Evolutionary conservation across 2,329 filamentous ascomycete species (phyloP).

Genomic region (Ophiostoma ulmi): DNA sequence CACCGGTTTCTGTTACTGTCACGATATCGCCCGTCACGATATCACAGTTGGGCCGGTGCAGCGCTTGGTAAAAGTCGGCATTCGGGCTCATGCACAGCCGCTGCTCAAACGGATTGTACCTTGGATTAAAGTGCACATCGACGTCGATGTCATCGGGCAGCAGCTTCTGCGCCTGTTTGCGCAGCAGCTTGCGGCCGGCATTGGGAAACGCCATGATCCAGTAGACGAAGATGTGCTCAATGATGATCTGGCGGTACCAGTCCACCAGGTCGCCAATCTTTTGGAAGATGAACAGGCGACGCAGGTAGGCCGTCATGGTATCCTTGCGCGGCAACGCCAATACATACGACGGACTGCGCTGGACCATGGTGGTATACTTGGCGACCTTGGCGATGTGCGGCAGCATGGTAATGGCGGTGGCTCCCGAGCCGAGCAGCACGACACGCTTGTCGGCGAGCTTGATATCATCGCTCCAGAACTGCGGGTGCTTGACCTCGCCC

Average conservation of each 20-base stretch:
- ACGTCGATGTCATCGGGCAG: constrained; percentile 52
- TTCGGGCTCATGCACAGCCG: constrained; percentile 63
- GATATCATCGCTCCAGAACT: constrained; percentile 54
- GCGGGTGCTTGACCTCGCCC: constrained; percentile 53
- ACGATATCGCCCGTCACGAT: constrained; percentile 46
- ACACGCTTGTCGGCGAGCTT: constrained; percentile 63
- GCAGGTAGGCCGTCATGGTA: constrained; percentile 36
- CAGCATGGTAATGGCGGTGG: constrained; percentile 72
- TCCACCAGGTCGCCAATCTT: constrained; percentile 40
- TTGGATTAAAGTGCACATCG: constrained; percentile 60
- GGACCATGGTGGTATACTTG: constrained; percentile 68
- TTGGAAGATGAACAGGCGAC: constrained; percentile 42
- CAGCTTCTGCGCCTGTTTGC: constrained; percentile 39
- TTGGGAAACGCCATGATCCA: constrained; percentile 51
- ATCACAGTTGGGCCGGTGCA: constrained; percentile 37
- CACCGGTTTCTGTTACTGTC: constrained; percentile 39
- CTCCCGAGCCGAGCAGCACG: constrained; percentile 70
- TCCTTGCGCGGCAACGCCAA: constrained; percentile 47
- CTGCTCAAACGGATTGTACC: constrained; percentile 66
- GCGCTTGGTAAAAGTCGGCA: constrained; percentile 48
- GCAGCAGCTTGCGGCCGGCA: constrained; percentile 45
- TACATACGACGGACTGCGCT: constrained; percentile 71
- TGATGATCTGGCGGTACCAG: constrained; percentile 46
- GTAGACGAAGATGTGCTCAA: constrained; percentile 44
- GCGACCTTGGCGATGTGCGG: constrained; percentile 64